Evolutionary conservation across 2,329 filamentous ascomycete species (phyloP), one percentile per base, ranked within the genome.

Genomic region (Colletotrichum karsti): DNA sequence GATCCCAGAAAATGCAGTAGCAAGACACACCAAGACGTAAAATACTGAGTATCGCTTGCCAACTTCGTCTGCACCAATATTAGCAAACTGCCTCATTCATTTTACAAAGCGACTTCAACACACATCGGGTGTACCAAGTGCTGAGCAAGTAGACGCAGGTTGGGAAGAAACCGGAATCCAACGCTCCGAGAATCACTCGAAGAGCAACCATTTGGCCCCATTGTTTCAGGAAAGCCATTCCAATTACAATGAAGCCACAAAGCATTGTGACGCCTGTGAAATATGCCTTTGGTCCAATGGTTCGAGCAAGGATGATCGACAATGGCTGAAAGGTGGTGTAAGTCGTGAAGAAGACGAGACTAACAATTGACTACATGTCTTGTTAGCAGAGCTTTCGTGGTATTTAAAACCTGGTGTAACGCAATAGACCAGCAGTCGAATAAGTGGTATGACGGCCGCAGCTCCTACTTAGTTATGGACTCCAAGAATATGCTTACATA

Each of bases 71-170:
- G 7, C 10, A n/a, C 33, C 18, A 57, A 24, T 20, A 18, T 24
- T 30, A 2, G n/a, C n/a, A 10, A 9, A 13, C 18, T 91, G 84
- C n/a, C n/a, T n/a, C n/a, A n/a, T n/a, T n/a, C n/a, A n/a, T n/a
- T n/a, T n/a, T n/a, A n/a, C n/a, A n/a, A 5, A 13, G 9, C 6
- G 4, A 22, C 6, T 5, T 12, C n/a, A 7, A 63, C 63, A 51
- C 20, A 67, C 63, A 84, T n/a, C 90, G 82, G 70, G 85, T 88
- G 72, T 92, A 93, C 90, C 90, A 93, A 71, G 88, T 90, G 1
- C 85, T 88, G 1, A 92, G 80, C 69, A 90, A 90, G 79, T 83
- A 53, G 76, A 84, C 63, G 35, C 79, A 90, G 4, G 86, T 86
- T 1, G 86, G 86, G 69, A 86, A 87, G 0, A 90, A 78, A n/a